Conservation (phyloP, 2,329 filamentous ascomycete species). For the Penicillium hordei region DNA sequence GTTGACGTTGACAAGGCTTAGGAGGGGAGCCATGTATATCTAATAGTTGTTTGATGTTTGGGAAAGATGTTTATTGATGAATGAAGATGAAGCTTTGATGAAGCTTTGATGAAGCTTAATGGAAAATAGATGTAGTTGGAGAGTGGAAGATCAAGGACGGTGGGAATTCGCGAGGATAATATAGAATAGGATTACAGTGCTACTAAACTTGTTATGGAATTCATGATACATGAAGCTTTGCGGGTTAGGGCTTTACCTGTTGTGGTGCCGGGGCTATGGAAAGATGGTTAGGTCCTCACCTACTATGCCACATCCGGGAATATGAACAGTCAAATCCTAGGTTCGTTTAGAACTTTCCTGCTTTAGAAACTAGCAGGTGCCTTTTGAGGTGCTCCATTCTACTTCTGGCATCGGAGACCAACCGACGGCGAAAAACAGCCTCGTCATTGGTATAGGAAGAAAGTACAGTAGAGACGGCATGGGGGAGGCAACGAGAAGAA, state of each 20-base stretch:
- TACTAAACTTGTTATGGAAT: not conserved
- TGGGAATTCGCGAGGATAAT: not conserved
- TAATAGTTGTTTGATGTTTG: not conserved
- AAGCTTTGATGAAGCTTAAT: constrained; percentile 1
- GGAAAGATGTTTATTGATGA: not conserved
- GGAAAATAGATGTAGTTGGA: not conserved
- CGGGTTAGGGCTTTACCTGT: not conserved
- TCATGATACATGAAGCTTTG: not conserved
- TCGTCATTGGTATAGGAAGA: not conserved
- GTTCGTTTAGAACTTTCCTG: not conserved
- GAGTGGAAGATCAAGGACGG: not conserved
- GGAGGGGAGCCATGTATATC: constrained; percentile 2
- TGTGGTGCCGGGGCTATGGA: not conserved
- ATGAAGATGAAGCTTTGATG: not conserved
- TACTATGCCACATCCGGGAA: not conserved
- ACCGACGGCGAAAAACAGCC: not conserved
- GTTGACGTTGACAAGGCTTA: not conserved
- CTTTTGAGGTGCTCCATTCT: not conserved
- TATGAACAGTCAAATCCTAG: not conserved
- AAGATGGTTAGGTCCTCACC: not conserved
- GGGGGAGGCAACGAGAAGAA: not conserved
- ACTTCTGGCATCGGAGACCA: not conserved
- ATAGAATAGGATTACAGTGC: not conserved
- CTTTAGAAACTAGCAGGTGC: not conserved
- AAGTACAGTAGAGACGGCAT: not conserved